phyloP scores from a whole-genome alignment of 2,329 filamentous ascomycete genomes.

The Periconia macrospinosa region DNA sequence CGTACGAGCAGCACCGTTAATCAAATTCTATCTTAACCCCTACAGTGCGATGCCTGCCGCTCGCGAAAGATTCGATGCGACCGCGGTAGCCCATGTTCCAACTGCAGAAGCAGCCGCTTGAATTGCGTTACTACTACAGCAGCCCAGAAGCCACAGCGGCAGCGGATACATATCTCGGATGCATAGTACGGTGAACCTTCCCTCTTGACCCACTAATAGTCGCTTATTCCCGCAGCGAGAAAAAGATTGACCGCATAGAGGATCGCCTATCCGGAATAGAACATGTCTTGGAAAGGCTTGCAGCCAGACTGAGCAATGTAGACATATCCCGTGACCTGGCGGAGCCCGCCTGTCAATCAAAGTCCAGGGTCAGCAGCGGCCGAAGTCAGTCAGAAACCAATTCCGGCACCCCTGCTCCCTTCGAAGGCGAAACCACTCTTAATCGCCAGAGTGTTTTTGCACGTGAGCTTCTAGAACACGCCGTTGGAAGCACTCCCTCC shows the following conservation, averaged over 20 bases:
- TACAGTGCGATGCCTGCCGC: slow-evolving; percentile 39
- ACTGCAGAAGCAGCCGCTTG: slow-evolving; percentile 40
- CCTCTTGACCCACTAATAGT: neutral
- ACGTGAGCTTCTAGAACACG: slow-evolving; percentile 46
- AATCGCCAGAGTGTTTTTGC: slow-evolving; percentile 53
- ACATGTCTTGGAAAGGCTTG: slow-evolving; percentile 41
- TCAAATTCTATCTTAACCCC: neutral
- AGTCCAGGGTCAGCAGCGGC: slow-evolving; percentile 5
- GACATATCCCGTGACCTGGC: slow-evolving; percentile 23
- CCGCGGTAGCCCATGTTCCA: slow-evolving; percentile 37
- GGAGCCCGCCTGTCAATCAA: slow-evolving; percentile 22
- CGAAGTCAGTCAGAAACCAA: slow-evolving; percentile 24
- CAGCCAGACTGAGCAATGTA: slow-evolving; percentile 30
- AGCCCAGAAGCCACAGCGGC: slow-evolving; percentile 32
- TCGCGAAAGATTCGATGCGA: slow-evolving; percentile 41
- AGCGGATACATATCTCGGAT: slow-evolving; percentile 41
- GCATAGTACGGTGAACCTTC: slow-evolving; percentile 34
- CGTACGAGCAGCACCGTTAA: neutral
- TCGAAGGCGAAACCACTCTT: slow-evolving; percentile 55
- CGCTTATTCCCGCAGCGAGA: slow-evolving; percentile 44
- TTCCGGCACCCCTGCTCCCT: slow-evolving; percentile 34
- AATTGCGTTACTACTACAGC: slow-evolving; percentile 40
- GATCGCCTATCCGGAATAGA: slow-evolving; percentile 55
- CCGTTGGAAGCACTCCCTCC: slow-evolving; percentile 39
- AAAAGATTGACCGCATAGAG: slow-evolving; percentile 57